Evolutionary conservation across 1,284 basidiomycete genomes (phyloP).

Genomic region (Naganishia albida): DNA sequence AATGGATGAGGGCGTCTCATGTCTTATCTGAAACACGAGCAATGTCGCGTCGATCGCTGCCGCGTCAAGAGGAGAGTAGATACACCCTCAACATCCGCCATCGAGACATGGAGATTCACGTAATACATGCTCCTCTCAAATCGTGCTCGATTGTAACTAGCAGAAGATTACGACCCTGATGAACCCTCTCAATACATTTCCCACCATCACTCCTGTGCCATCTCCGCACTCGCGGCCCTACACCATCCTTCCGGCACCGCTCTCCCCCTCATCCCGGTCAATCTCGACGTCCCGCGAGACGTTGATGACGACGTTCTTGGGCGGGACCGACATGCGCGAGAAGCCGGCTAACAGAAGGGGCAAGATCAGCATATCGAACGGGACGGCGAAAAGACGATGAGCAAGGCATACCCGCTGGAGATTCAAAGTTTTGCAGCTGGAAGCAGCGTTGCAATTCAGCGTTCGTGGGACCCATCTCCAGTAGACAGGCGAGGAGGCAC

Average conservation of each 20-base stretch:
- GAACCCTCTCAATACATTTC: background rate
- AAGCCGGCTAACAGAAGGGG: conserved; percentile 1
- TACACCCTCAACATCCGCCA: background rate
- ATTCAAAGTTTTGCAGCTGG: conserved; percentile 24
- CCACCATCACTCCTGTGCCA: background rate
- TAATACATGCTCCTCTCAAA: background rate
- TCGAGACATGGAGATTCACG: background rate
- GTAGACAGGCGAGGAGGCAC: background rate
- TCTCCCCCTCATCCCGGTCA: conserved; percentile 19
- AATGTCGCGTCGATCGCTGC: background rate
- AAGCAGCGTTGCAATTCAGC: background rate
- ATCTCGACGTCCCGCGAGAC: conserved; percentile 28
- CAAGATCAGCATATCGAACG: background rate
- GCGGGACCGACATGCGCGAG: conserved; percentile 15
- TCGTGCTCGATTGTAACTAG: background rate
- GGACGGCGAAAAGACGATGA: background rate
- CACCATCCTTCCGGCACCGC: background rate
- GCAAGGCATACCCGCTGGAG: conserved; percentile 12
- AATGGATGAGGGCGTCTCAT: background rate
- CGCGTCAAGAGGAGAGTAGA: conserved; percentile 9
- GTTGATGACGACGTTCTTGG: conserved; percentile 27
- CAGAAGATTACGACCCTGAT: background rate
- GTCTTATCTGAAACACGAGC: conserved; percentile 6
- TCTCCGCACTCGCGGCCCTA: background rate
- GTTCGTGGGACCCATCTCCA: too few species aligned